A percentile compares a stretch with the other conserved stretches of the same genome.
Conservation (phyloP, 495 filamentous ascomycete species). For the Aspergillus cavernicola region DNA sequence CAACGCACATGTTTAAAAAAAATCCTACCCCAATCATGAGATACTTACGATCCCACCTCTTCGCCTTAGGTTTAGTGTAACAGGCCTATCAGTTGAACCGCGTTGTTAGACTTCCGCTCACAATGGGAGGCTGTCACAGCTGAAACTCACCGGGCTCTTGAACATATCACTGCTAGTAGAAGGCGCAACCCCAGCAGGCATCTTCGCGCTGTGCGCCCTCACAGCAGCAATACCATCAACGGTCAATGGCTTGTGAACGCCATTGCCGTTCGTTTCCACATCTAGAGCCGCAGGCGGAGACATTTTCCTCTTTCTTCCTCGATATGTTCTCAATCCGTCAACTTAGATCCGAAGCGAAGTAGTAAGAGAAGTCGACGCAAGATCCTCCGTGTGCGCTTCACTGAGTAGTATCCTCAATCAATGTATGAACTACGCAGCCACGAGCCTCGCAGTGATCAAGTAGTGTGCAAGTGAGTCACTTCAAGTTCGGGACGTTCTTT, state of each 20-base stretch:
- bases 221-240: conserved; percentile 65
- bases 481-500: conserved; percentile 11
- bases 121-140: background rate
- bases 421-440: background rate
- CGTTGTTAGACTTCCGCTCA: background rate
- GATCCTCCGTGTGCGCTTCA: background rate
- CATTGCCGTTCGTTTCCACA: conserved; percentile 32
- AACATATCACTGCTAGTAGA: conserved; percentile 77
- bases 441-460: background rate
- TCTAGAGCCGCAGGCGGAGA: conserved; percentile 42
- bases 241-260: conserved; percentile 56
- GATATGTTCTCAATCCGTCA: background rate
- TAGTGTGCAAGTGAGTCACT: conserved; percentile 3
- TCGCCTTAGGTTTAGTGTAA: conserved; percentile 71
- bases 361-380: background rate
- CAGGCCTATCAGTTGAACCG: conserved; percentile 31
- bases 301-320: conserved; percentile 20
- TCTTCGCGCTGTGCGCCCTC: conserved; percentile 61
- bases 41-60: conserved; percentile 78
- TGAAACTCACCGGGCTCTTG: conserved; percentile 59
- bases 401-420: background rate
- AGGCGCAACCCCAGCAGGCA: conserved; percentile 74
- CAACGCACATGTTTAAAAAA: conserved; percentile 19
- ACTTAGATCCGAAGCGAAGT: too few species aligned
- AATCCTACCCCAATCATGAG: background rate